These are phyloP conservation scores for Rubroshorea leprosula DNA, from an alignment of 345 rosid species.

Conservation along the genomic window DNA sequence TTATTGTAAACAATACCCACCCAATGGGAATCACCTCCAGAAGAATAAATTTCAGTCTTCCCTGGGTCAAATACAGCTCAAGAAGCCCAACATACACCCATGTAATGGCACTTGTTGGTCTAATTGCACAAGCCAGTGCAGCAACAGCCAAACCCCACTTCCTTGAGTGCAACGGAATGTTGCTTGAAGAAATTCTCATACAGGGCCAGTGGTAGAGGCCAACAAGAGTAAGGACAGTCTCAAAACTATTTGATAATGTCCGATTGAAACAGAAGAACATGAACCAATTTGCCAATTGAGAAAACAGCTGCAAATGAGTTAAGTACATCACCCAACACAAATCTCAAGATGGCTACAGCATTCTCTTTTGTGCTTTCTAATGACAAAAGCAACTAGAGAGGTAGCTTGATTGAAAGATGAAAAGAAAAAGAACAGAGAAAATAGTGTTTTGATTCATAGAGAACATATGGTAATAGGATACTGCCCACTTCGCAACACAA, in stretches of 20 bases:
- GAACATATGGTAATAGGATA: conserved; percentile 48
- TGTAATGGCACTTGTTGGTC: conserved; percentile 85
- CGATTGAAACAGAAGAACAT: conserved; percentile 85
- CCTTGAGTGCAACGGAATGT: conserved; percentile 39
- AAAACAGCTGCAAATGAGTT: conserved; percentile 57
- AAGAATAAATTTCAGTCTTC: conserved; percentile 51
- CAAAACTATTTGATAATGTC: conserved; percentile 84
- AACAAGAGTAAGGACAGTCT: conserved; percentile 82
- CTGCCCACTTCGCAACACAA: conserved; percentile 68
- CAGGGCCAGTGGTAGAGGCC: conserved; percentile 88
- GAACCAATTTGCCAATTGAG: conserved; percentile 84
- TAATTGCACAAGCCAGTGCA: conserved; percentile 77
- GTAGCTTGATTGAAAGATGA: not conserved
- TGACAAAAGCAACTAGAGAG: conserved; percentile 1
- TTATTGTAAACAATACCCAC: conserved; percentile 34
- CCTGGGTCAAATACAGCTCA: conserved; percentile 48
- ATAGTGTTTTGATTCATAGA: not conserved
- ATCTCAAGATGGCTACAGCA: not conserved
- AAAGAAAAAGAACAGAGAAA: not conserved
- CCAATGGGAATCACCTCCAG: conserved; percentile 72
- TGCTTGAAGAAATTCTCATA: conserved; percentile 45
- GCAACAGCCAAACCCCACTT: conserved; percentile 72
- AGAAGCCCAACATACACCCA: conserved; percentile 87
- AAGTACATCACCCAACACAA: conserved; percentile 34
- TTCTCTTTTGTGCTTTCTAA: not conserved